These are phyloP conservation scores for Backusella circina DNA, from an alignment of 192 early-diverging fungal species.

Conservation along the genomic window DNA sequence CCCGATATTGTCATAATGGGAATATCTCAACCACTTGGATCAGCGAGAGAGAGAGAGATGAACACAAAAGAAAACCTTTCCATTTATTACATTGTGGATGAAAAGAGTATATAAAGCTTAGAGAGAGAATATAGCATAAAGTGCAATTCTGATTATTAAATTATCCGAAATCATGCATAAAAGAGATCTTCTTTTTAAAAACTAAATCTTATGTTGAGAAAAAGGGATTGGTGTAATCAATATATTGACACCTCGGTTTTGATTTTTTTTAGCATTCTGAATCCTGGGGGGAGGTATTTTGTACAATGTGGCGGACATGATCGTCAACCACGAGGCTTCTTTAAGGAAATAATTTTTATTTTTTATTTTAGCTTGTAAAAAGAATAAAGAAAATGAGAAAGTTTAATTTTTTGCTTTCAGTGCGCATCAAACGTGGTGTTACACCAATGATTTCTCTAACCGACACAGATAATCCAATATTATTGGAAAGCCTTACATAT, in stretches of 20 bases:
- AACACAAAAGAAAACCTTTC: too few relatives aligned
- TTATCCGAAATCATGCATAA: constrained; percentile 46
- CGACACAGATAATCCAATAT: constrained; percentile 57
- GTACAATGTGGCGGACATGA: constrained; percentile 37
- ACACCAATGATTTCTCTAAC: constrained; percentile 43
- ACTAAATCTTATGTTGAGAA: too few relatives aligned
- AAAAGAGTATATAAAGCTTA: background rate
- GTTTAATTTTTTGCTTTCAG: constrained; percentile 13
- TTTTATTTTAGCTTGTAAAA: background rate
- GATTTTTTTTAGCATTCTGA: too few relatives aligned
- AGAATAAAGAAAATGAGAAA: background rate
- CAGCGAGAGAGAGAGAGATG: too few relatives aligned
- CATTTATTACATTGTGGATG: background rate
- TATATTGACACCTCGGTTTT: too few relatives aligned
- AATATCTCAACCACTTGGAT: background rate
- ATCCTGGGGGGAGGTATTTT: background rate
- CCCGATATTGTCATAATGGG: background rate
- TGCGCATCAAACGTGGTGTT: constrained; percentile 45
- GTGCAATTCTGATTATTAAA: constrained; percentile 34
- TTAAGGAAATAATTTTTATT: background rate
- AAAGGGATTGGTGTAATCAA: constrained; percentile 26
- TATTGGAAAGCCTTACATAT: constrained; percentile 43
- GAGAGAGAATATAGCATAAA: constrained; percentile 1
- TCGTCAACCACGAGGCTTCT: constrained; percentile 3
- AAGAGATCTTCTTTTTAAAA: constrained; percentile 34